Base-by-base conservation (phyloP, 306 rosid species). In the Acacia melanoxylon region DNA sequence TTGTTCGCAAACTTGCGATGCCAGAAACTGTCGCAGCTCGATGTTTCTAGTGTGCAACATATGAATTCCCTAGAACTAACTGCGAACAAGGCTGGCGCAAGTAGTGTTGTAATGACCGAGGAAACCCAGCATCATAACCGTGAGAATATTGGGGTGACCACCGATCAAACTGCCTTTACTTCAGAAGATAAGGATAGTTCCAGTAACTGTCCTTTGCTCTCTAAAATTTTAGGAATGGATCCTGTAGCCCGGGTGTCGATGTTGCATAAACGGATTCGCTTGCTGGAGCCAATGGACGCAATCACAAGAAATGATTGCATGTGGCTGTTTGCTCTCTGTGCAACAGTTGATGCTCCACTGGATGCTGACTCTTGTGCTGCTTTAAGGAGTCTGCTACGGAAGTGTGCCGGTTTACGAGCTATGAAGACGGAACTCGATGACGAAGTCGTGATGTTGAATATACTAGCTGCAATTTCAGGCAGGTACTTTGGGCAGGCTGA, bases 321-420 rank as follows among this genome's bases (percentile, higher is more conserved):
- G 82, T 95, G 99, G 96, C 83, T 95, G 5, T 95, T 93, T 89
- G 91, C 96, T 19, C 86, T 95, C 1, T 91, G 92, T 86, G 97
- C 93, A 0, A 86, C 87, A 25, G 91, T 95, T 66, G 97, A 93
- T 80, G 62, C 88, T 63, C 99, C 98, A 16, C 82, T 93, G 14
- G 84, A 93, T 79, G 98, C 87, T 19, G 94, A 95, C 85, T 83
- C 91, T 31, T 42, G 86, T 42, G 94, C 97, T 8, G 78, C 97
- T 27, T 78, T 95, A 40, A 85, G 99, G 80, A 87, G 92, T 87
- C 89, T 93, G 83, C 92, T 95, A 46, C 88, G 97, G 8, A 93
- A 92, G 88, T 88, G 99, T 54, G 96, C 98, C 14, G 79, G 85
- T 79, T 78, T 93, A 67, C 92, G 93, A 31, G 92, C 97, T 17